Base-by-base conservation (phyloP, 371 early-diverging fungal species). In the Racocetra persica region DNA sequence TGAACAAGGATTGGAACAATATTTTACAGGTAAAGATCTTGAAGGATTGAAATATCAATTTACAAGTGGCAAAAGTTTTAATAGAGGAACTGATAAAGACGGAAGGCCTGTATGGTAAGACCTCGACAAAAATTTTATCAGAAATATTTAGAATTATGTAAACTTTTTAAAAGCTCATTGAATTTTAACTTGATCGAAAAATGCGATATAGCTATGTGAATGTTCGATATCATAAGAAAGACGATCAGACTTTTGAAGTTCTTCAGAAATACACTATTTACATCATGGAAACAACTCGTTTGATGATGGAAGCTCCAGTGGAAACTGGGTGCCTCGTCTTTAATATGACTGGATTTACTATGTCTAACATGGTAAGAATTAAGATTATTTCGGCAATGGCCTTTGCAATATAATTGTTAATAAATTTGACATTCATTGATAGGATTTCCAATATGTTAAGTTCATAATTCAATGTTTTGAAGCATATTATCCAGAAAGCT, bases 401-500 rank as follows among this genome's bases (percentile, higher is more conserved):
- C n/a, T 77, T 51, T 62, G 4, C 36, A 62, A 28, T 65, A 41
- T 65, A 41, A 63, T 38, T 28, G 26, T 18, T 49, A 38, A 51
- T 24, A 41, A 60, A 24, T 8, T 57, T 18, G n/a, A 13, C 22
- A 41, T 55, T 24, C n/a, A 45, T 11, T 78, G 16, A 22, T 59
- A 79, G 91, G 95, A 95, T 85, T 92, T 91, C 77, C 90, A 89
- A 52, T 91, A 92, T 73, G 92, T 95, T 76, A 94, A 94, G 84
- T 95, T 95, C 82, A 87, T 97, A 73, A 86, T 96, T 79, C 87
- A 86, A 65, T 93, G 92, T 82, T 91, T 97, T 69, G 93, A 98
- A 86, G 89, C 91, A 1, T 95, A 95, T 83, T 97, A 98, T 82
- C 98, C 98, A 24, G 98, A 97, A 81, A 91, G 92, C 13, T 89